Evolutionary conservation across 352 stramenopile species (phyloP), one percentile per base, ranked within the genome.

Genomic region (Globisporangium recalcitrans): DNA sequence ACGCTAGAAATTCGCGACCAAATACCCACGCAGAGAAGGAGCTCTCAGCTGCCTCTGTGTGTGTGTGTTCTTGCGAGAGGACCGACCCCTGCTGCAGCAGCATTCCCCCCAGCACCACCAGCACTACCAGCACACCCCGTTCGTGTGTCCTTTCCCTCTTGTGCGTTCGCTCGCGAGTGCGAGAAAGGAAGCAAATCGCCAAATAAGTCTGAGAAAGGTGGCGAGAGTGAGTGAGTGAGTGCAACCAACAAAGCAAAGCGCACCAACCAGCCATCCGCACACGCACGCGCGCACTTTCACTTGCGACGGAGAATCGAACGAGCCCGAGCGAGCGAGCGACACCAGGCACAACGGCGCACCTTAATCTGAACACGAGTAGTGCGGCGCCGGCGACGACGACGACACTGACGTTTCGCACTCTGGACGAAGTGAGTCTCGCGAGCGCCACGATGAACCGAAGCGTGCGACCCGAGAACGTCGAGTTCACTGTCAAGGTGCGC

Each of bases 401-500:
- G 21, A 29, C 60, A 8, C 22, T 52, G n/a, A 22, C 52, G 40
- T 60, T 61, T 42, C 60, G 52, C 60, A 34, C 38, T 10, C 60
- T 60, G 27, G 60, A 60, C 60, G 60, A 65, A 53, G 49, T 54
- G 60, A 65, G 60, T 60, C 49, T 65, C 34, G 60, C 54, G 32
- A 47, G 38, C 21, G 29, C 38, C 58, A 63, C 51, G 53, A 90
- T 91, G 79, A 94, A 92, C 68, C 77, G 85, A 24, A 92, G 76
- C 42, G 80, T 92, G 63, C 85, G 85, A 26, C 82, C 81, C 29
- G 95, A 98, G 67, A 97, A 98, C 75, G 92, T 98, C 44, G 95
- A 98, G 71, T 98, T 98, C 71, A 98, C 91, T 49, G 95, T 98
- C 68, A 98, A 77, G 89, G 95, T 93, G 63, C 32, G 60, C 32